These are phyloP conservation scores for Litsea cubeba DNA, from an alignment of 164 flowering plant species.

Conservation along the genomic window DNA sequence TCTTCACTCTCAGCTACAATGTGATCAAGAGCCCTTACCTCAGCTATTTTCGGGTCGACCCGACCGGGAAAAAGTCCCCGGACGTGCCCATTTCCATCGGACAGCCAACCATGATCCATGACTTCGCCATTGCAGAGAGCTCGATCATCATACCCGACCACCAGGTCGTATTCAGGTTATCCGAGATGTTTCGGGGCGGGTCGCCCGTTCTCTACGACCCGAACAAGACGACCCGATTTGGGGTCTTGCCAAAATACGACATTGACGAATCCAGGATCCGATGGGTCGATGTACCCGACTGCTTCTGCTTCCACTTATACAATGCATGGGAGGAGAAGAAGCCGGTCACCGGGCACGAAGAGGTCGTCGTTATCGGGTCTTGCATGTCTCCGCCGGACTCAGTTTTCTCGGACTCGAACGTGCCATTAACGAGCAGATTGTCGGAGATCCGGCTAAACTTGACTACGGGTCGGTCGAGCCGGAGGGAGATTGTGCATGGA, in stretches of 20 bases:
- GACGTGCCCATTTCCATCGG: constrained; percentile 37
- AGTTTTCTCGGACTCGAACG: constrained; percentile 21
- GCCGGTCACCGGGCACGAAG: constrained; percentile 17
- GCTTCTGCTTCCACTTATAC: constrained; percentile 56
- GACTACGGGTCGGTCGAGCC: constrained; percentile 33
- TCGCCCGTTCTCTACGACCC: constrained; percentile 43
- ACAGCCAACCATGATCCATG: constrained; percentile 47
- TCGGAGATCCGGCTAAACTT: constrained; percentile 42
- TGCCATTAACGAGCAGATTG: constrained; percentile 20
- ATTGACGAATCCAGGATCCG: constrained; percentile 27
- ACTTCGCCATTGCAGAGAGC: constrained; percentile 48
- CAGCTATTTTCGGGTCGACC: constrained; percentile 37
- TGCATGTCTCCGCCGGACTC: constrained; percentile 64
- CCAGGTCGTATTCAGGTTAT: constrained; percentile 51
- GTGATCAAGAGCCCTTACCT: constrained; percentile 43
- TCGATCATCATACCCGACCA: constrained; percentile 50
- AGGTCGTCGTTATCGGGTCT: constrained; percentile 42
- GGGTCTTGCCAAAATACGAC: constrained; percentile 33
- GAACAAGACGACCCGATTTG: constrained; percentile 45
- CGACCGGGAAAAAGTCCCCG: constrained; percentile 29
- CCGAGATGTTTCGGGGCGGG: constrained; percentile 51
- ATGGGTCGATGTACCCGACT: constrained; percentile 49
- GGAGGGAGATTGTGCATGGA: constrained; percentile 32
- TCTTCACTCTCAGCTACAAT: constrained; percentile 45
- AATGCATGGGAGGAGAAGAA: constrained; percentile 55